Evolutionary conservation across 176 grass and related monocot genomes (phyloP).

Genomic region (Pontederia paniculata): DNA sequence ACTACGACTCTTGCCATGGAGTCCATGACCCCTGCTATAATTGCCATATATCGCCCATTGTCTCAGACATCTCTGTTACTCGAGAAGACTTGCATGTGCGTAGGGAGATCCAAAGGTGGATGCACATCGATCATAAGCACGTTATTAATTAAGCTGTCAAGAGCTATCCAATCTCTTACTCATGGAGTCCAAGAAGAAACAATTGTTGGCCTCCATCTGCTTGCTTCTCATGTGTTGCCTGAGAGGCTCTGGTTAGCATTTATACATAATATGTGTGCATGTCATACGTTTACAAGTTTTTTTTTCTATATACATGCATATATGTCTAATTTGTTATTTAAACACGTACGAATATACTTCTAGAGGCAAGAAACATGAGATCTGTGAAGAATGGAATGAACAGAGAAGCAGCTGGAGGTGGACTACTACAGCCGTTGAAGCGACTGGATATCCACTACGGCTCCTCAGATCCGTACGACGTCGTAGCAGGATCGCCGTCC

Average conservation of each 20-base stretch:
- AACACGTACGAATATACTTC: too few species aligned
- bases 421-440: constrained; percentile 8
- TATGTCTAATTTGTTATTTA: too few species aligned
- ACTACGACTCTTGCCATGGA: background rate
- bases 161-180: too few species aligned
- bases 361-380: constrained; percentile 4
- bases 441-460: constrained; percentile 27
- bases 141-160: constrained; percentile 1
- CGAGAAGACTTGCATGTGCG: constrained; percentile 4
- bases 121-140: constrained; percentile 2
- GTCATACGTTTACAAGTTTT: too few species aligned
- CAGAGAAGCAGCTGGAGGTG: background rate
- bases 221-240: too few species aligned
- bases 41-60: constrained; percentile 25
- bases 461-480: constrained; percentile 30
- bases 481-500: constrained; percentile 24
- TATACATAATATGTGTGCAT: too few species aligned
- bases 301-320: background rate
- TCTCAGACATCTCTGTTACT: constrained; percentile 5
- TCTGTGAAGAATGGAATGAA: constrained; percentile 3
- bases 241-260: too few species aligned
- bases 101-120: constrained; percentile 3
- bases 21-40: constrained; percentile 2
- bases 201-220: too few species aligned
- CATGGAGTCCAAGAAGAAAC: too few species aligned